These are phyloP conservation scores for Chlorella sp. DNA, from an alignment of 139 green algal species.

Conservation along the genomic window DNA sequence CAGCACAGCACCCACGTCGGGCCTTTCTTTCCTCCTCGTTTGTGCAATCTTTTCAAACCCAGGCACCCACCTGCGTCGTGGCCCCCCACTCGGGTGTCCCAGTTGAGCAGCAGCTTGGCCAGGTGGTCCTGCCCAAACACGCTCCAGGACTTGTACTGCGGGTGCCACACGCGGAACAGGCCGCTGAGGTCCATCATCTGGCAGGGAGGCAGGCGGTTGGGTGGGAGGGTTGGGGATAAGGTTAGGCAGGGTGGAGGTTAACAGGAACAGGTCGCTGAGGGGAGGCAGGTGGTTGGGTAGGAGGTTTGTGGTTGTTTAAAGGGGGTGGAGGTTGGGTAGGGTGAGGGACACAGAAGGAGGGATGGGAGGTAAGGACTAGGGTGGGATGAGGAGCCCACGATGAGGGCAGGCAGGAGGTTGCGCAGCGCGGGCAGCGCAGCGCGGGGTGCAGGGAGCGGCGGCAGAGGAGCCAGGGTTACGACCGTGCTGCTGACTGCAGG, in stretches of 20 bases:
- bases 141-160: slow-evolving; percentile 70
- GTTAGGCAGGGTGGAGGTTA: no score
- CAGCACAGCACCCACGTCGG: neutral
- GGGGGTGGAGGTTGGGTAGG: neutral
- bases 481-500: no score
- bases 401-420: neutral
- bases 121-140: slow-evolving; percentile 82
- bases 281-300: no score
- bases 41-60: no score
- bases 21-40: no score
- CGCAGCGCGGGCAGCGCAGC: no score
- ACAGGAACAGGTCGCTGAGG: no score
- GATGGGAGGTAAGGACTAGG: neutral
- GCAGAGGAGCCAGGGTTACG: no score
- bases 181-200: slow-evolving; percentile 83
- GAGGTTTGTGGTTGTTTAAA: no score
- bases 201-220: neutral
- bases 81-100: slow-evolving; percentile 38
- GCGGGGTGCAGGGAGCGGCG: no score
- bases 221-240: neutral
- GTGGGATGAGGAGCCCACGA: neutral
- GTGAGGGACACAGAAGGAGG: neutral
- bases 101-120: slow-evolving; percentile 78
- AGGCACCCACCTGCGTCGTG: slow-evolving; percentile 80
- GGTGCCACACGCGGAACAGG: slow-evolving; percentile 88